A percentile compares a stretch with the other conserved stretches of the same genome.
phyloP scores from a whole-genome alignment of 1,284 basidiomycete species.

The Malassezia sp. region DNA sequence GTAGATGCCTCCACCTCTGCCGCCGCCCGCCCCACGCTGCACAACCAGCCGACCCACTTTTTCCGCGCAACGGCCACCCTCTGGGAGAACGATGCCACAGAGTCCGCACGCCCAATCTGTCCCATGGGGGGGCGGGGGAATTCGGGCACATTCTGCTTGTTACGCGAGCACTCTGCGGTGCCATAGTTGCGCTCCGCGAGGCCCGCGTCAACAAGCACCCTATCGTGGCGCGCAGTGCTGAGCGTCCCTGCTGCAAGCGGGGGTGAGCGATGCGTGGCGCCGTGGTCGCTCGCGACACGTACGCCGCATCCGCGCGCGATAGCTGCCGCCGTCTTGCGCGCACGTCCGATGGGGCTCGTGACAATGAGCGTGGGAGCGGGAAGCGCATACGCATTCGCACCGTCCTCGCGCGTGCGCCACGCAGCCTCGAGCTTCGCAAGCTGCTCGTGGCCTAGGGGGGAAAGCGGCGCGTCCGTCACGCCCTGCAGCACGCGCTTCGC shows the following conservation, averaged over 20 bases:
- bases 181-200: slow-evolving; percentile 14
- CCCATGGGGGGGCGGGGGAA: background rate
- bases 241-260: background rate
- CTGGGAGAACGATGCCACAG: background rate
- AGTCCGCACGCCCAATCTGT: slow-evolving; percentile 10
- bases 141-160: background rate
- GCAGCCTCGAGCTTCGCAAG: slow-evolving; percentile 21
- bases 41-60: slow-evolving; percentile 14
- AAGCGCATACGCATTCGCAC: slow-evolving; percentile 9
- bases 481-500: slow-evolving; percentile 37
- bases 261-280: slow-evolving; percentile 3
- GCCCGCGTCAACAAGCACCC: slow-evolving; percentile 5
- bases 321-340: slow-evolving; percentile 27
- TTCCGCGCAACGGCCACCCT: background rate
- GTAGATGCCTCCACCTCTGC: too few species aligned
- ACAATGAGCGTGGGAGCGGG: slow-evolving; percentile 26
- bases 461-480: slow-evolving; percentile 33
- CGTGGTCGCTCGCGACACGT: background rate
- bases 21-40: too few species aligned
- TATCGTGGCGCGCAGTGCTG: background rate
- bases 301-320: slow-evolving; percentile 12
- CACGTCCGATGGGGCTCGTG: slow-evolving; percentile 29
- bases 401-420: slow-evolving; percentile 1
- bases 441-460: slow-evolving; percentile 28
- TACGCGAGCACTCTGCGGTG: slow-evolving; percentile 4